Percentiles rank a stretch among this genome's conserved stretches.
These are phyloP conservation scores for Irpex rosettiformis DNA, from an alignment of 1,284 basidiomycete genomes.

Conservation along the genomic window DNA sequence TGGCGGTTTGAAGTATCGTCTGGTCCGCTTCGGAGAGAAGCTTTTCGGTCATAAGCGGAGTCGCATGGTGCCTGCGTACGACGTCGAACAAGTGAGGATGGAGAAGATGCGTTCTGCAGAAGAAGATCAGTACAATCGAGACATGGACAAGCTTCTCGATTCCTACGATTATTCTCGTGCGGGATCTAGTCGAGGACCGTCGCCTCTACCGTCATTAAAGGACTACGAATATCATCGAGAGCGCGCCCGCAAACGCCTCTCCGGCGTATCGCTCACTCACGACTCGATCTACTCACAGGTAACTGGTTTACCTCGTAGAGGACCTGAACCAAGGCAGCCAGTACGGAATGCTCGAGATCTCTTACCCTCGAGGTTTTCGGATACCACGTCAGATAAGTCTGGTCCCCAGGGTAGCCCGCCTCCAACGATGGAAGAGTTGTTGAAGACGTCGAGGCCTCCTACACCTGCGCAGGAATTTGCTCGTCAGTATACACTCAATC, in stretches of 20 bases:
- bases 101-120: slow-evolving; percentile 38
- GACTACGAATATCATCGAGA: slow-evolving; percentile 22
- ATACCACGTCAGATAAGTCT: slow-evolving; percentile 20
- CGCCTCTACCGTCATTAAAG: slow-evolving; percentile 28
- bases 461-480: slow-evolving; percentile 64
- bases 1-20: slow-evolving; percentile 48
- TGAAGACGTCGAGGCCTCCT: slow-evolving; percentile 24
- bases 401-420: slow-evolving; percentile 11
- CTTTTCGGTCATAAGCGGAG: slow-evolving; percentile 49
- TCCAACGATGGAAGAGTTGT: slow-evolving; percentile 16
- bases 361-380: slow-evolving; percentile 42
- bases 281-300: slow-evolving; percentile 66
- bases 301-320: slow-evolving; percentile 55
- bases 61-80: slow-evolving; percentile 22
- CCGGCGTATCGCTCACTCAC: slow-evolving; percentile 36
- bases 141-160: slow-evolving; percentile 50
- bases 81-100: slow-evolving; percentile 39
- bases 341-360: slow-evolving; percentile 42
- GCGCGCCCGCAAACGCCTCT: slow-evolving; percentile 18
- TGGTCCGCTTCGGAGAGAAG: slow-evolving; percentile 52
- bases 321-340: slow-evolving; percentile 66
- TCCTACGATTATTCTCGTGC: slow-evolving; percentile 44
- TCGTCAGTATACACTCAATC: slow-evolving; percentile 32
- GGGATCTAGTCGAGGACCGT: slow-evolving; percentile 35
- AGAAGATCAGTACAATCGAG: slow-evolving; percentile 44